phyloP scores from a whole-genome alignment of 768 basidiomycete genomes.

The Suillus hirtellus region DNA sequence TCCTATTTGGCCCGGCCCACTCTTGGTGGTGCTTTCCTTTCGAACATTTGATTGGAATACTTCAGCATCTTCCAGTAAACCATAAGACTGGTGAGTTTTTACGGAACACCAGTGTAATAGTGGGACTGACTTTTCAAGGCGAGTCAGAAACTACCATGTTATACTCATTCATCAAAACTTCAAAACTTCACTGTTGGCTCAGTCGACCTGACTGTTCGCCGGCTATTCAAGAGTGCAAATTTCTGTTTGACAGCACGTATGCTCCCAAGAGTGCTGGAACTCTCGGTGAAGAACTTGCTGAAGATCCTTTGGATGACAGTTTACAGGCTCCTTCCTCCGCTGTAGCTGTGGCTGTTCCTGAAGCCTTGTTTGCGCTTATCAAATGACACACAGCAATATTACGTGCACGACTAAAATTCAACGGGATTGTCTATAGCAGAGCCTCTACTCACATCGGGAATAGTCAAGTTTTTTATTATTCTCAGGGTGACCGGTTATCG shows the following conservation, averaged over 20 bases:
- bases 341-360: neutral
- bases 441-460: neutral
- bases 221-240: conserved; percentile 13
- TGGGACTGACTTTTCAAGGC: conserved; percentile 6
- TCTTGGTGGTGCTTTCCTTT: conserved; percentile 30
- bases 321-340: neutral
- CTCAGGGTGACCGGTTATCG: neutral
- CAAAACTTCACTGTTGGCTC: conserved; percentile 20
- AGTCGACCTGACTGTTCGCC: conserved; percentile 8
- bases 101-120: neutral
- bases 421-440: conserved; percentile 3
- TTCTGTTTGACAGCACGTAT: conserved; percentile 12
- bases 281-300: neutral
- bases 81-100: conserved; percentile 28
- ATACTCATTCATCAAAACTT: conserved; percentile 10
- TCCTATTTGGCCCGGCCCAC: conserved; percentile 29
- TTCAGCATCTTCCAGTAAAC: conserved; percentile 34
- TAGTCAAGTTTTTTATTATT: neutral
- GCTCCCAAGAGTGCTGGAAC: neutral
- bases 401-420: neutral
- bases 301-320: neutral
- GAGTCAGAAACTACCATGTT: conserved; percentile 14
- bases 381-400: conserved; percentile 1
- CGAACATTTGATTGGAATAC: conserved; percentile 32
- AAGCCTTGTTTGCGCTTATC: neutral